Percentiles rank a stretch among this genome's conserved stretches.
These are phyloP conservation scores for Boletus tylopilopsis DNA, from an alignment of 768 basidiomycete species.

Conservation along the genomic window DNA sequence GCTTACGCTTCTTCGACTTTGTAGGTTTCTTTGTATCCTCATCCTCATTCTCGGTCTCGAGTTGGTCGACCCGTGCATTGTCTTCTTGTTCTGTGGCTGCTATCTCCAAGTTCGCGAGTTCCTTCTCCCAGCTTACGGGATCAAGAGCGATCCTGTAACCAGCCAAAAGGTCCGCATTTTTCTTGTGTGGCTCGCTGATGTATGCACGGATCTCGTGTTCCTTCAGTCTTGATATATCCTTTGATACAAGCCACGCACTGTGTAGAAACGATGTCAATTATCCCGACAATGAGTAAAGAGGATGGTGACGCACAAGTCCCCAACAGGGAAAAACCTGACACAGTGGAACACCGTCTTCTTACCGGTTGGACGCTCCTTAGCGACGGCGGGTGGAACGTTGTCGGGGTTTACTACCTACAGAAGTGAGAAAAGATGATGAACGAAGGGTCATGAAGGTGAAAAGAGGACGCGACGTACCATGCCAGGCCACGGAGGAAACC, in stretches of 20 bases:
- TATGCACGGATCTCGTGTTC: conserved; percentile 80
- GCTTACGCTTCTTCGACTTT: conserved; percentile 58
- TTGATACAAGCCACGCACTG: conserved; percentile 81
- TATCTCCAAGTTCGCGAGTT: conserved; percentile 33
- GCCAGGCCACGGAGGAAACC: conserved; percentile 93
- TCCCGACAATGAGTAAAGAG: conserved; percentile 8
- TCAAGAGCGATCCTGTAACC: conserved; percentile 77
- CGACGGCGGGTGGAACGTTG: conserved; percentile 55
- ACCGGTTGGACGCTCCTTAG: conserved; percentile 64
- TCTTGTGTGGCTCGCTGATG: conserved; percentile 74
- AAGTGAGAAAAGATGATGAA: conserved; percentile 6
- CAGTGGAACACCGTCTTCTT: conserved; percentile 74
- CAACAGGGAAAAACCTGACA: conserved; percentile 87
- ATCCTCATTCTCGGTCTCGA: conserved; percentile 49
- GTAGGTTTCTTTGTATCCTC: conserved; percentile 47
- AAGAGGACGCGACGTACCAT: conserved; percentile 59
- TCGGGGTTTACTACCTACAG: conserved; percentile 78
- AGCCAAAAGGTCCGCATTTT: conserved; percentile 66
- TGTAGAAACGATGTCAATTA: conserved; percentile 6
- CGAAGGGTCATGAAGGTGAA: conserved; percentile 6
- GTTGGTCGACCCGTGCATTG: conserved; percentile 64
- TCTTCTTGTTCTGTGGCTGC: conserved; percentile 46
- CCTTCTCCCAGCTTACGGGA: conserved; percentile 64
- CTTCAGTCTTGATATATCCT: conserved; percentile 79
- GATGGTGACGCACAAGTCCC: conserved; percentile 76